phyloP scores from a whole-genome alignment of 441 rosid species.

The Jatropha multifida region DNA sequence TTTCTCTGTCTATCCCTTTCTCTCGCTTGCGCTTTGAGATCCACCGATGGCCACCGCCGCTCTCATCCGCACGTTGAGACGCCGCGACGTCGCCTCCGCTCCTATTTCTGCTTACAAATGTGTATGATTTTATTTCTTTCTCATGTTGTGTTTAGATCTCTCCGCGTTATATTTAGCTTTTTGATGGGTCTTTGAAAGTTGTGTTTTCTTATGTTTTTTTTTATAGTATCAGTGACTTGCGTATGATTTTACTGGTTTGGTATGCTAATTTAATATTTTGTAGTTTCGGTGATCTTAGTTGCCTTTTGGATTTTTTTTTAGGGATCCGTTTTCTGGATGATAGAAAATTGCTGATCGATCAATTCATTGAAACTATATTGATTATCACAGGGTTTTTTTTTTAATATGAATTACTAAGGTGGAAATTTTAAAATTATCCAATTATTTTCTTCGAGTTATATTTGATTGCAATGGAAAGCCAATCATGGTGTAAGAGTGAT shows the following conservation, averaged over 20 bases:
- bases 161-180: background rate
- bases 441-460: no score
- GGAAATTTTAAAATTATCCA: no score
- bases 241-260: background rate
- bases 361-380: background rate
- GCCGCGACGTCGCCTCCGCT: conserved; percentile 63
- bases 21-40: background rate
- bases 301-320: background rate
- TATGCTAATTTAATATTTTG: background rate
- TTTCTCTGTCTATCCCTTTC: background rate
- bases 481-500: background rate
- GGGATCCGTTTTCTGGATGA: background rate
- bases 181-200: background rate
- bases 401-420: no score
- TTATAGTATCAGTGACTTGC: background rate
- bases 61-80: conserved; percentile 68
- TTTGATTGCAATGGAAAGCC: background rate
- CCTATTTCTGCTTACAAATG: conserved; percentile 62
- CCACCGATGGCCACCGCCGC: conserved; percentile 62
- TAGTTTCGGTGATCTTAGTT: background rate
- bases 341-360: background rate
- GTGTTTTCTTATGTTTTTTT: background rate
- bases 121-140: conserved; percentile 35
- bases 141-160: background rate
- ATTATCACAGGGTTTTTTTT: background rate